Evolutionary conservation across 257 asterid species (phyloP), one percentile per base, ranked within the genome.

Genomic region (Plectranthus barbatus): DNA sequence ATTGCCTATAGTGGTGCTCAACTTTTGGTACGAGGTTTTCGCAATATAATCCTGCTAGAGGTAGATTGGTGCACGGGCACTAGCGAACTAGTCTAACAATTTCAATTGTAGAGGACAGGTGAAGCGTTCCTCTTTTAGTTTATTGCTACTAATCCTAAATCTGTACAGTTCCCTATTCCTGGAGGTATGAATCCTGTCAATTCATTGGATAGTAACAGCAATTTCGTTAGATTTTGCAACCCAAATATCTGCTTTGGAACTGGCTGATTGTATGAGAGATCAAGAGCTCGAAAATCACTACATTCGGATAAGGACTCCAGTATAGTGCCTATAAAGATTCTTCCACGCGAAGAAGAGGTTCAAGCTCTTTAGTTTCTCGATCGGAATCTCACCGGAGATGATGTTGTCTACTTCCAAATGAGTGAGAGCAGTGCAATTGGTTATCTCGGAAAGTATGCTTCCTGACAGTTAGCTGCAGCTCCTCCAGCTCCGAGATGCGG

Each of bases 391-490:
- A 0, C 99, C 99, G 0, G 91, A 82, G 21, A 92, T 62, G 1
- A 9, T 66, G 62, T 92, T 90, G 75, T 92, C 99, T n/a, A 92
- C 79, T 70, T 92, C 99, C 74, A 92, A 67, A 64, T 85, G 92
- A 79, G 88, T 85, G 67, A 92, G 70, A 23, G 77, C 68, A 5
- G 72, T 56, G 62, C 99, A 92, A 34, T 84, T 80, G 24, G 91
- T 77, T 34, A 92, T 68, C 75, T 87, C 94, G 19, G 79, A 14
- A 50, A 97, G 96, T 70, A 92, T 79, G 1, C 64, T 79, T 64
- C 99, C 99, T 67, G 99, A 74, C 90, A 61, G 97, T 92, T 75
- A 90, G 70, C 79, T 85, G 99, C 23, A 92, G 65, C 47, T 80
- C 96, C 64, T 85, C 83, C 21, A 92, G 97, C 81, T 51, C 64